phyloP scores from a whole-genome alignment of 2,329 filamentous ascomycete species.

The Purpureocillium takamizusanense region DNA sequence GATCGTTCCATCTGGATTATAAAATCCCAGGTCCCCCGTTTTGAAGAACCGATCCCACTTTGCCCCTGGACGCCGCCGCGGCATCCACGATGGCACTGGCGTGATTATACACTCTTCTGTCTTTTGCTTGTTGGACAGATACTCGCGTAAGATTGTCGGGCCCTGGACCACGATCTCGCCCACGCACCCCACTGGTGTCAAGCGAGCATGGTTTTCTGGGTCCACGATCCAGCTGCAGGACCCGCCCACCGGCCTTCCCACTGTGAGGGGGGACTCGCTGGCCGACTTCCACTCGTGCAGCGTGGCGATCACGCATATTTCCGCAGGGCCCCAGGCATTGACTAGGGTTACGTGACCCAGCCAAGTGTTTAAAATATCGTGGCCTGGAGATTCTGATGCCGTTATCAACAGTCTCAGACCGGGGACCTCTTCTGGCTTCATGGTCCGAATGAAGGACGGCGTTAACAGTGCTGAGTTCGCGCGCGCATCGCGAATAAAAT shows the following conservation, averaged over 20 bases:
- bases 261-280: conserved; percentile 1
- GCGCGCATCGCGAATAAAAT: conserved; percentile 2
- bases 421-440: conserved; percentile 3
- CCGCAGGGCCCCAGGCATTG: conserved; percentile 8
- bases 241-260: conserved; percentile 2
- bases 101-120: neutral
- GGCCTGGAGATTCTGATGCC: conserved; percentile 3
- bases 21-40: conserved; percentile 9
- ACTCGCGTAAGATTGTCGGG: conserved; percentile 4
- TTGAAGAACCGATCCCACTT: conserved; percentile 5
- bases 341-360: conserved; percentile 2
- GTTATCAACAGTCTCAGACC: conserved; percentile 2
- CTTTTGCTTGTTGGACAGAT: conserved; percentile 1
- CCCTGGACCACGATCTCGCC: conserved; percentile 8
- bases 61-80: neutral
- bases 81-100: neutral
- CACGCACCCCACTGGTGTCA: conserved; percentile 3
- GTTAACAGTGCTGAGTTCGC: conserved; percentile 4
- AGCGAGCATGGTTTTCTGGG: neutral
- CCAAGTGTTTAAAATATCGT: conserved; percentile 4
- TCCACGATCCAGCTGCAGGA: conserved; percentile 4
- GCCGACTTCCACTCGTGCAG: neutral
- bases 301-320: neutral
- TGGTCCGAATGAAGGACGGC: conserved; percentile 1
- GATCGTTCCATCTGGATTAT: conserved; percentile 7